Percentiles rank a stretch among this genome's conserved stretches.
These are phyloP conservation scores for Canna indica DNA, from an alignment of 176 grass and related monocot species.

Conservation along the genomic window DNA sequence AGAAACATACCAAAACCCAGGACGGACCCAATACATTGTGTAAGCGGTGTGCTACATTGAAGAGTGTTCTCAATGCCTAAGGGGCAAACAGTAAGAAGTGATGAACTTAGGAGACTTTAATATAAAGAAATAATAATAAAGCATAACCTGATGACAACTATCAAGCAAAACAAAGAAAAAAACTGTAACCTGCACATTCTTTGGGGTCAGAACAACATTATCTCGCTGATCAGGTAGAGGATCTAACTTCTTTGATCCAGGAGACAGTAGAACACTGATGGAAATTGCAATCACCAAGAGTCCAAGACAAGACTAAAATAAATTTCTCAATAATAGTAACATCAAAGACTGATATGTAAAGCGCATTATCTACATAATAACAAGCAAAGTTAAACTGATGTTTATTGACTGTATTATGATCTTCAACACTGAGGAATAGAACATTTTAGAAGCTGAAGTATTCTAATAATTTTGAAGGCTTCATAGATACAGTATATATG, in stretches of 20 bases:
- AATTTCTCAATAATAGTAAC: constrained; percentile 2
- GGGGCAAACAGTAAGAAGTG: constrained; percentile 22
- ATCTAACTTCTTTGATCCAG: constrained; percentile 79
- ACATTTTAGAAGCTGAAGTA: neutral
- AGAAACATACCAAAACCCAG: constrained; percentile 76
- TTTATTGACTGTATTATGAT: neutral
- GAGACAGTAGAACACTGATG: constrained; percentile 52
- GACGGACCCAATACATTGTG: constrained; percentile 93
- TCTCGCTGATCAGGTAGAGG: constrained; percentile 58
- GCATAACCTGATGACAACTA: constrained; percentile 12
- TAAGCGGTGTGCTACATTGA: constrained; percentile 96
- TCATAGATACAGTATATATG: neutral
- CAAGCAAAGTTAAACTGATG: neutral
- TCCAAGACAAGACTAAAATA: neutral
- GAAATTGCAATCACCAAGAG: neutral
- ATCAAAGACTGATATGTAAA: neutral
- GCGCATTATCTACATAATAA: no score
- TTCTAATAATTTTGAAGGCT: neutral
- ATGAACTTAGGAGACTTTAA: constrained; percentile 1
- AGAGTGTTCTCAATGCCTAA: constrained; percentile 90
- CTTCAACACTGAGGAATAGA: neutral
- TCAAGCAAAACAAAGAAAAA: constrained; percentile 7
- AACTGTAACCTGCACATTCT: constrained; percentile 83
- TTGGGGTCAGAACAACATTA: constrained; percentile 85
- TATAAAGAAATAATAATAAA: constrained; percentile 8